phyloP scores from a whole-genome alignment of 2,329 filamentous ascomycete genomes.

The Acrocalymma vagum region DNA sequence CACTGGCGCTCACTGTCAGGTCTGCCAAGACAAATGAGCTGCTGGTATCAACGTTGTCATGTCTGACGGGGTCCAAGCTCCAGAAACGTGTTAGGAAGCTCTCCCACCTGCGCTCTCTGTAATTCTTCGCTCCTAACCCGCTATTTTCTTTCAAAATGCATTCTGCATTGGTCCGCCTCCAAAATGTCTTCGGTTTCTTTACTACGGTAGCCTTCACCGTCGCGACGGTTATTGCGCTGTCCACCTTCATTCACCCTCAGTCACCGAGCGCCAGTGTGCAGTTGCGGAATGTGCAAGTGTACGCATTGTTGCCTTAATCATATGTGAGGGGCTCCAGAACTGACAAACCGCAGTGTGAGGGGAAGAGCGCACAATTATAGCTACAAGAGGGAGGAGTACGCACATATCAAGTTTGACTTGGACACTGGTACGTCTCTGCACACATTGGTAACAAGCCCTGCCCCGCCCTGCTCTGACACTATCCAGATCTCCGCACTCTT shows the following conservation, averaged over 20 bases:
- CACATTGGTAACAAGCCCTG: conserved; percentile 1
- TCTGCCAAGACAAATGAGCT: too few species aligned
- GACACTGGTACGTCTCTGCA: conserved; percentile 68
- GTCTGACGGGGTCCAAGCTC: conserved; percentile 24
- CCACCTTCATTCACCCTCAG: conserved; percentile 76
- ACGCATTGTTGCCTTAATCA: conserved; percentile 30
- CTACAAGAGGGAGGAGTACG: conserved; percentile 92
- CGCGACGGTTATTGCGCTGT: conserved; percentile 80
- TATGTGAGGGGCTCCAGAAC: not conserved
- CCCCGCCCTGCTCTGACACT: not conserved
- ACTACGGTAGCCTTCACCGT: conserved; percentile 90
- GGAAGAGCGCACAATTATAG: conserved; percentile 97
- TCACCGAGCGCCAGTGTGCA: conserved; percentile 71
- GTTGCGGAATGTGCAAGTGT: conserved; percentile 86
- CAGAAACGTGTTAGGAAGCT: conserved; percentile 46
- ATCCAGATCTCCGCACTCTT: conserved; percentile 79
- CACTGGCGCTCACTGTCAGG: too few species aligned
- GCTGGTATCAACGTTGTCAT: too few species aligned
- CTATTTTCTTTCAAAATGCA: conserved; percentile 70
- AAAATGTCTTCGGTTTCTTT: conserved; percentile 98
- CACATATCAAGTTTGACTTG: conserved; percentile 90
- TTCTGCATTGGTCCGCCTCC: conserved; percentile 81
- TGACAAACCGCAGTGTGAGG: conserved; percentile 69
- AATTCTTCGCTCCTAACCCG: conserved; percentile 6
- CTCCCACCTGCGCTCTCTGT: conserved; percentile 6